A percentile compares a stretch with the other conserved stretches of the same genome.
These are phyloP conservation scores for Hawksworthiomyces lignivorus DNA, from an alignment of 2,329 filamentous ascomycete species.

Conservation along the genomic window DNA sequence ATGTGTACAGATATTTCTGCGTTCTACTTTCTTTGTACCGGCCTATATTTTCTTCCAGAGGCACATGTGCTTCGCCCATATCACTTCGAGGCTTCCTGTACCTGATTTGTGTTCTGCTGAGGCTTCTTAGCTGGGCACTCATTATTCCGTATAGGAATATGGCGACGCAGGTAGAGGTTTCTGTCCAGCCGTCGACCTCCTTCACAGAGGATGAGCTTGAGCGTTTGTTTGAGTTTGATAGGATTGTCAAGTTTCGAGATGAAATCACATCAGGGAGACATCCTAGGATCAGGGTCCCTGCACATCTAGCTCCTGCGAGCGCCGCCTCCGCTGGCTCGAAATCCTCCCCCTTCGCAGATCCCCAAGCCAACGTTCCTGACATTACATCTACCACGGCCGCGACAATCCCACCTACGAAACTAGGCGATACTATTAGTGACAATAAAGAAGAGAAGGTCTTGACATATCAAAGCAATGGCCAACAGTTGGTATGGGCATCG, in stretches of 20 bases:
- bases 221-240: slow-evolving; percentile 64
- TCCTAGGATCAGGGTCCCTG: slow-evolving; percentile 50
- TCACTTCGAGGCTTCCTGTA: too few relatives aligned
- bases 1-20: not conserved
- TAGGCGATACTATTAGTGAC: not conserved
- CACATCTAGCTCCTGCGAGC: slow-evolving; percentile 24
- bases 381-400: not conserved
- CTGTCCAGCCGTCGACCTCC: slow-evolving; percentile 8
- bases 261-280: slow-evolving; percentile 72
- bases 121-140: too few relatives aligned
- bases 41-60: too few relatives aligned
- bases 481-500: slow-evolving; percentile 12
- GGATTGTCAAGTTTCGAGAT: slow-evolving; percentile 74
- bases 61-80: too few relatives aligned
- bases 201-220: slow-evolving; percentile 40
- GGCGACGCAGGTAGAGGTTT: slow-evolving; percentile 14
- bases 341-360: slow-evolving; percentile 3
- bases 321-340: slow-evolving; percentile 16
- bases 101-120: too few relatives aligned
- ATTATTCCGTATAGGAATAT: too few relatives aligned
- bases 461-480: slow-evolving; percentile 30
- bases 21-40: too few relatives aligned
- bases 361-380: not conserved
- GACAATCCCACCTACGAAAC: not conserved
- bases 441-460: slow-evolving; percentile 21